Evolutionary conservation across 495 filamentous ascomycete genomes (phyloP), one percentile per base, ranked within the genome.

Genomic region (Massariosphaeria phaeospora): DNA sequence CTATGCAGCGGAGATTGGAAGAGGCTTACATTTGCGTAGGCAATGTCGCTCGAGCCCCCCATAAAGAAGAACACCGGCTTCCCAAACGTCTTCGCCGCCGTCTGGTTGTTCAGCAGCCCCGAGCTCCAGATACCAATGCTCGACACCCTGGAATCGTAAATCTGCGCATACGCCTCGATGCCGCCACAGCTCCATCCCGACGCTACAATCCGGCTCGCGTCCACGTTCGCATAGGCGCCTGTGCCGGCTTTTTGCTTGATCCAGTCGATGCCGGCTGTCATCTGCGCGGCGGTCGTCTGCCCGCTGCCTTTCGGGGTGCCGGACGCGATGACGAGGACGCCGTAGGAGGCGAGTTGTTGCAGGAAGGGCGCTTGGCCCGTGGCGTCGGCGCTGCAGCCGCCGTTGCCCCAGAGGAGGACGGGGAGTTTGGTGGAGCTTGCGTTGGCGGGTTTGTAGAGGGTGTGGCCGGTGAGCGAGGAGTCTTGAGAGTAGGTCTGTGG

Each of bases 371-470:
- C 25, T 17, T 61, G 35, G 38, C 20, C 29, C 9, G 52, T 50
- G 21, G 59, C 61, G 42, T 66, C 44, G 52, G 59, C 57, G 15
- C 40, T 48, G 65, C 68, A 70, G 36, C 41, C 67, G 50, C 68
- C 68, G 54, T 70, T 67, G 36, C 67, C 68, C 67, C 68, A 70
- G 48, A 72, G 41, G 46, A 71, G 41, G 52, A 70, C 44, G 25
- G 47, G 56, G 35, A 75, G 39, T 31, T 65, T 55, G 7, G 11
- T 25, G 12, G 4, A 20, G 46, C 36, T 7, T n/a, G 27, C 21
- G 7, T 67, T 11, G 17, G 62, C 12, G 15, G 62, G 42, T 59
- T 63, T 42, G 39, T 53, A 59, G 36, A 70, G 31, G 42, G 67
- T 70, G 59, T 70, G 67, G 31, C 39, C n/a, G 27, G 33, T 18